These are phyloP conservation scores for Ceriops tagal DNA, from an alignment of 345 rosid genomes.

Conservation along the genomic window DNA sequence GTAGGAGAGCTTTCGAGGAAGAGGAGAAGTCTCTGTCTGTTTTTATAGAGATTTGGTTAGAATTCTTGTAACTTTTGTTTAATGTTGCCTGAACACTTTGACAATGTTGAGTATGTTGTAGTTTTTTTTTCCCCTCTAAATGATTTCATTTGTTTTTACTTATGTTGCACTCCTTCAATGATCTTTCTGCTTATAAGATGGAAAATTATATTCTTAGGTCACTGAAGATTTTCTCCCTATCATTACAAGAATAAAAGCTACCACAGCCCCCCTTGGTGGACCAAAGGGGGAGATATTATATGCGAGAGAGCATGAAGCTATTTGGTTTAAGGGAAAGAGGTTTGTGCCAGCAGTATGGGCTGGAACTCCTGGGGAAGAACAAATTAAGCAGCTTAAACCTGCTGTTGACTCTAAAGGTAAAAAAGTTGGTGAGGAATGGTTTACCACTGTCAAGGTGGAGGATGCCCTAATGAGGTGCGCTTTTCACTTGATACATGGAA, in stretches of 20 bases:
- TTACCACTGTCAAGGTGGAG: conserved; percentile 77
- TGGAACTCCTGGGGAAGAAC: conserved; percentile 86
- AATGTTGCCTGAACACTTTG: not conserved
- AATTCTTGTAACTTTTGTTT: not conserved
- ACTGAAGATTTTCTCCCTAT: conserved; percentile 83
- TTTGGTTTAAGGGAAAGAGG: conserved; percentile 92
- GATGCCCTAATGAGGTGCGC: conserved; percentile 65
- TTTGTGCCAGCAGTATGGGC: conserved; percentile 81
- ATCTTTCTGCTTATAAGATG: not conserved
- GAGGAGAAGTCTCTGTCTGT: too few species aligned
- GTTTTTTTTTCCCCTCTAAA: not conserved
- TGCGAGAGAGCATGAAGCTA: conserved; percentile 88
- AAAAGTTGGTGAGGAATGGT: conserved; percentile 99
- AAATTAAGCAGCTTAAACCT: conserved; percentile 84
- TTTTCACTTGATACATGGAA: conserved; percentile 1
- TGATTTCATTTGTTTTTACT: not conserved
- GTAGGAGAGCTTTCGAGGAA: too few species aligned
- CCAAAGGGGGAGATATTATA: conserved; percentile 82
- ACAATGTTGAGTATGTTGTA: not conserved
- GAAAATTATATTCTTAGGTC: conserved; percentile 41
- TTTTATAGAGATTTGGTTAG: not conserved
- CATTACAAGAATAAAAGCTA: conserved; percentile 69
- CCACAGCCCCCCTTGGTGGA: conserved; percentile 69
- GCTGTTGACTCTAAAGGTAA: conserved; percentile 88
- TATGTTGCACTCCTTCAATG: not conserved